phyloP scores from a whole-genome alignment of 768 basidiomycete genomes.

The Trametes cinnabarina region DNA sequence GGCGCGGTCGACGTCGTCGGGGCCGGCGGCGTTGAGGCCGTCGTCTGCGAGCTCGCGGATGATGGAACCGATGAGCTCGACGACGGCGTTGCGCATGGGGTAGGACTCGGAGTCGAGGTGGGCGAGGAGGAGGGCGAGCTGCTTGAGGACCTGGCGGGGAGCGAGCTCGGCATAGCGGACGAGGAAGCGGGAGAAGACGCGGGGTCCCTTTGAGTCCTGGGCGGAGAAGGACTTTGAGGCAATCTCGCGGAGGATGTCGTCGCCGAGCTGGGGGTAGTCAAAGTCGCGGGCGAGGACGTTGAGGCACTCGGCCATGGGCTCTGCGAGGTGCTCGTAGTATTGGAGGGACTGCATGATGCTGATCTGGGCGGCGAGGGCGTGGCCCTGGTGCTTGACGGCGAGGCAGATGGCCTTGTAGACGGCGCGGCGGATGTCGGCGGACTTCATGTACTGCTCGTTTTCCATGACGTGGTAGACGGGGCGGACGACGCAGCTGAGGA shows the following conservation, averaged over 20 bases:
- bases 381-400: conserved; percentile 88
- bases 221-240: conserved; percentile 72
- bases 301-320: conserved; percentile 91
- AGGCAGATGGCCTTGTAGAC: conserved; percentile 88
- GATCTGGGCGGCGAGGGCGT: conserved; percentile 81
- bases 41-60: conserved; percentile 71
- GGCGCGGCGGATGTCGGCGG: conserved; percentile 60
- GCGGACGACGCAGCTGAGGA: conserved; percentile 75
- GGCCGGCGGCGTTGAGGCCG: background rate
- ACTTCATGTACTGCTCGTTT: conserved; percentile 87
- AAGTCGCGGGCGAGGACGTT: conserved; percentile 78
- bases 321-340: conserved; percentile 91
- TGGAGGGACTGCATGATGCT: conserved; percentile 89
- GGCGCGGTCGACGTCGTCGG: conserved; percentile 33
- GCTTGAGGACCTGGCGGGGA: conserved; percentile 82
- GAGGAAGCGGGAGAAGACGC: conserved; percentile 83
- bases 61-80: conserved; percentile 85
- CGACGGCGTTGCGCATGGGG: conserved; percentile 91
- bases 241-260: conserved; percentile 89
- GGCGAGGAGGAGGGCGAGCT: conserved; percentile 77
- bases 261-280: conserved; percentile 85
- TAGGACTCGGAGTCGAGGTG: conserved; percentile 98
- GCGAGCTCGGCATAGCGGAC: conserved; percentile 75
- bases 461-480: conserved; percentile 88
- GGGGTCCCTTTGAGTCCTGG: conserved; percentile 84